phyloP scores from a whole-genome alignment of 140 eudicot genomes.

The Oenanthe javanica region DNA sequence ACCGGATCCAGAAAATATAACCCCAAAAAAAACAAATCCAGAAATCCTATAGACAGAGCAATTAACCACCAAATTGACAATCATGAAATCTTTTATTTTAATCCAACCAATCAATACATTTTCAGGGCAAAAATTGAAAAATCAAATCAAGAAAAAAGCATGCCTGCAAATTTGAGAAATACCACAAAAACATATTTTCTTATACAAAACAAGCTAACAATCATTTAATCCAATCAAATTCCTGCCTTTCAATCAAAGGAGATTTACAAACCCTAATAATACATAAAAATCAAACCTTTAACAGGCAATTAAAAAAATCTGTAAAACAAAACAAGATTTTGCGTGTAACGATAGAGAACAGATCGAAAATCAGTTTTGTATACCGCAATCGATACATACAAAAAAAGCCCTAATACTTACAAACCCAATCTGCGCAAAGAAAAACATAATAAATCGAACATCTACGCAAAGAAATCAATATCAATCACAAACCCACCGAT shows the following conservation, averaged over 20 bases:
- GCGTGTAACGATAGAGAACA: neutral
- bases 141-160: neutral
- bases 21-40: neutral
- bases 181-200: neutral
- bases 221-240: neutral
- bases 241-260: neutral
- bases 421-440: neutral
- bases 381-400: neutral
- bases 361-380: neutral
- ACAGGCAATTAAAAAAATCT: neutral
- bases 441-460: neutral
- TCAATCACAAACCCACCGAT: neutral
- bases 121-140: neutral
- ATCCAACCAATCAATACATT: neutral
- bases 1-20: no score
- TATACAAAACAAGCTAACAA: neutral
- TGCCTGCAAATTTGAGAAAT: neutral
- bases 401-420: neutral
- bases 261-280: neutral
- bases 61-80: no score
- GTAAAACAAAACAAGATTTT: neutral
- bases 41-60: neutral
- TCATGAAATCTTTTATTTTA: neutral
- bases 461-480: neutral
- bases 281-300: neutral